A percentile compares a stretch with the other conserved stretches of the same genome.
These are phyloP conservation scores for Selaginella tamariscina DNA, from an alignment of 75 land plant species.

Conservation along the genomic window DNA sequence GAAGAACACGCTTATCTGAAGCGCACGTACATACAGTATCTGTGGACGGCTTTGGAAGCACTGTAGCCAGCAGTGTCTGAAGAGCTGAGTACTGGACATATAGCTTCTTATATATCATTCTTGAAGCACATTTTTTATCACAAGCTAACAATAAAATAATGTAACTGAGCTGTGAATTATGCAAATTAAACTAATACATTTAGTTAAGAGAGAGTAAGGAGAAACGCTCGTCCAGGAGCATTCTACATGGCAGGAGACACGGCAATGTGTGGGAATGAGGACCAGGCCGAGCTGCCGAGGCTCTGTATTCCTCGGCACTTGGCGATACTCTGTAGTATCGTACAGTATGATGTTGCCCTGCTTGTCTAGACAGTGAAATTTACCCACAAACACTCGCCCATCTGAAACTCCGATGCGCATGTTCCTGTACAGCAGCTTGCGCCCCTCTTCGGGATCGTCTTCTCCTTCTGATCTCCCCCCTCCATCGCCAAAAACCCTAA, in stretches of 20 bases:
- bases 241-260: constrained; percentile 66
- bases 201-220: constrained; percentile 35
- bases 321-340: constrained; percentile 69
- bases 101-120: too few species aligned
- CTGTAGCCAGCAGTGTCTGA: too few species aligned
- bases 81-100: too few species aligned
- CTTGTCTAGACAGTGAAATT: constrained; percentile 81
- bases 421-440: constrained; percentile 43
- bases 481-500: background rate
- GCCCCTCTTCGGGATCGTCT: constrained; percentile 23
- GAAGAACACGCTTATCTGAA: too few species aligned
- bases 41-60: too few species aligned
- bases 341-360: constrained; percentile 91
- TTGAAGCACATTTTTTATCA: too few species aligned
- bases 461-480: background rate
- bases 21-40: too few species aligned
- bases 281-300: constrained; percentile 71
- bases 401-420: constrained; percentile 64
- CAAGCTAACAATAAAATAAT: too few species aligned
- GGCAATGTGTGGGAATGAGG: constrained; percentile 64
- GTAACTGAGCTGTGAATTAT: too few species aligned
- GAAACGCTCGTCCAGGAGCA: constrained; percentile 62
- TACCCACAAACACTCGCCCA: constrained; percentile 69
- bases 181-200: too few species aligned
- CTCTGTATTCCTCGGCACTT: constrained; percentile 24